phyloP scores from a whole-genome alignment of 495 filamentous ascomycete genomes.

The Xylaria longipes region DNA sequence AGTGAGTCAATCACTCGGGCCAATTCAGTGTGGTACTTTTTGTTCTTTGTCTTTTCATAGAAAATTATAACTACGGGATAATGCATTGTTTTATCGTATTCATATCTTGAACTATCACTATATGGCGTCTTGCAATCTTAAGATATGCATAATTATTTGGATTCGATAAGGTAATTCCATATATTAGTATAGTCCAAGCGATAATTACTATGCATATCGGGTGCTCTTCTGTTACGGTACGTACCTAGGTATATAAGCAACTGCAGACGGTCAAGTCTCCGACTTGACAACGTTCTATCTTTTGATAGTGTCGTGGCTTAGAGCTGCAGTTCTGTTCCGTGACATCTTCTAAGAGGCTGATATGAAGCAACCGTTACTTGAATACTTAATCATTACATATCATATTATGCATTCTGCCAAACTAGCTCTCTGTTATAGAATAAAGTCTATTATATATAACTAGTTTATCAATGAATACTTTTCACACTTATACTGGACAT shows the following conservation, averaged over 20 bases:
- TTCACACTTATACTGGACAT: neutral
- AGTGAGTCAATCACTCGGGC: too few species aligned
- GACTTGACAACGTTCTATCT: too few species aligned
- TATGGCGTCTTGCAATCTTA: neutral
- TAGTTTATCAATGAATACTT: neutral
- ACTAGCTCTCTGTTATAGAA: neutral
- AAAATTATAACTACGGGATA: neutral
- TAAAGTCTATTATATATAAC: neutral
- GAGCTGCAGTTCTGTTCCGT: too few species aligned
- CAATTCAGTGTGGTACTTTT: too few species aligned
- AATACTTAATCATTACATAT: neutral
- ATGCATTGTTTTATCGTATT: neutral
- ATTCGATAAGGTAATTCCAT: neutral
- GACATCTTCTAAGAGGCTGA: neutral
- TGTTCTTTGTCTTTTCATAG: too few species aligned
- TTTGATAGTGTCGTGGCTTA: too few species aligned
- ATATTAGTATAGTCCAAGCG: neutral
- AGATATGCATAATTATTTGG: neutral
- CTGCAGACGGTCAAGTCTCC: too few species aligned
- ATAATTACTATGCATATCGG: neutral
- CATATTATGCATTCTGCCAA: neutral
- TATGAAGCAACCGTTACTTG: neutral
- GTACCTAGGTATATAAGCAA: too few species aligned
- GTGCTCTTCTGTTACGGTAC: too few species aligned
- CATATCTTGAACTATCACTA: neutral